These are phyloP conservation scores for Microthlaspi erraticum DNA, from an alignment of 345 rosid genomes.

Conservation along the genomic window DNA sequence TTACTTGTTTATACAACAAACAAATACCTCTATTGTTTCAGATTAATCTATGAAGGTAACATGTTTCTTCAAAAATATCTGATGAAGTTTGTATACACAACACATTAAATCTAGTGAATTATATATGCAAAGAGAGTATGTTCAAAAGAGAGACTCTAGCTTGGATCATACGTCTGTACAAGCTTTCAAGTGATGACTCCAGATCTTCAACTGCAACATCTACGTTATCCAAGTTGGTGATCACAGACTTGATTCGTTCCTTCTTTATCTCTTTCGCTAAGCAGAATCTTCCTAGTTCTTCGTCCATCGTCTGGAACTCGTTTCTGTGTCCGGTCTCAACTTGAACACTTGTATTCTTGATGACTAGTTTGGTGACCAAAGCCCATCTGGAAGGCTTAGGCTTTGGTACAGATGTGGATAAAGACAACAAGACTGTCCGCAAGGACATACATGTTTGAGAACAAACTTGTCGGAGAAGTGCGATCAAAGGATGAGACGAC, in stretches of 20 bases:
- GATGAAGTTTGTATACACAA: conserved; percentile 31
- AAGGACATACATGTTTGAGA: conserved; percentile 45
- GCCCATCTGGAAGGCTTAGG: conserved; percentile 47
- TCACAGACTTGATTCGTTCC: conserved; percentile 44
- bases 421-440: conserved; percentile 46
- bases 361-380: conserved; percentile 31
- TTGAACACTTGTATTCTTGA: conserved; percentile 28
- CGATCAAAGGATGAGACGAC: conserved; percentile 35
- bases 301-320: conserved; percentile 55
- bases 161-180: conserved; percentile 55
- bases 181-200: conserved; percentile 54
- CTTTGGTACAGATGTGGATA: conserved; percentile 47
- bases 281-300: conserved; percentile 46
- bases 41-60: conserved; percentile 34
- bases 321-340: conserved; percentile 27
- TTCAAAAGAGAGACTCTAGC: conserved; percentile 65
- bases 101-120: conserved; percentile 26
- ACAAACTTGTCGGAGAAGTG: conserved; percentile 47
- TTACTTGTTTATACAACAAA: conserved; percentile 24
- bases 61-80: conserved; percentile 30
- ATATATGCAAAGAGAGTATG: conserved; percentile 49
- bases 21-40: conserved; percentile 29
- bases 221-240: conserved; percentile 48
- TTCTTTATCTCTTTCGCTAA: conserved; percentile 32
- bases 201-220: conserved; percentile 53